A percentile compares a stretch with the other conserved stretches of the same genome.
phyloP scores from a whole-genome alignment of 2,329 filamentous ascomycete genomes.

The Ploettnerulaceae sp. region DNA sequence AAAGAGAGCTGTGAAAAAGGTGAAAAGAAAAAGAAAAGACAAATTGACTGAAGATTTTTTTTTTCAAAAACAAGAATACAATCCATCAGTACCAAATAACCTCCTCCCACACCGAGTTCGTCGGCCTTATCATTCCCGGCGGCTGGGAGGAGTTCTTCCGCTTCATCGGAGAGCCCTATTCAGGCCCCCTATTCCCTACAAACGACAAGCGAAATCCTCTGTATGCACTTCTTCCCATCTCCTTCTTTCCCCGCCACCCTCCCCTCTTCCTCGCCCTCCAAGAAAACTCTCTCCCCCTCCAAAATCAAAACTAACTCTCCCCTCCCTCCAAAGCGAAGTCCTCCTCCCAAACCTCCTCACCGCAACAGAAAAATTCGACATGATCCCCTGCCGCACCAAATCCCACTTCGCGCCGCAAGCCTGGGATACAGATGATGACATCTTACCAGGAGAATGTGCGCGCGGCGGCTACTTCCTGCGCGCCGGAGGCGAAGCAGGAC shows the following conservation, averaged over 20 bases:
- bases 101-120: constrained; percentile 49
- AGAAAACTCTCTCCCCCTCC: too few relatives aligned
- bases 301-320: background rate
- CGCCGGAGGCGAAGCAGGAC: too few relatives aligned
- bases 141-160: constrained; percentile 59
- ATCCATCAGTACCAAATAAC: constrained; percentile 53
- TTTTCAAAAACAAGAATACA: constrained; percentile 37
- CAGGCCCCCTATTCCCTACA: constrained; percentile 46
- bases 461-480: constrained; percentile 45
- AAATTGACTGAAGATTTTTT: too few relatives aligned
- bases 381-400: constrained; percentile 47
- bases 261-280: too few relatives aligned
- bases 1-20: too few relatives aligned
- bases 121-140: constrained; percentile 51
- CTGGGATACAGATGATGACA: constrained; percentile 40
- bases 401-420: constrained; percentile 40
- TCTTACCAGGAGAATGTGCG: constrained; percentile 36
- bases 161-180: constrained; percentile 49
- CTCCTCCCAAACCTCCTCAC: constrained; percentile 52
- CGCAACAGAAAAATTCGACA: constrained; percentile 51
- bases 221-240: constrained; percentile 21
- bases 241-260: background rate
- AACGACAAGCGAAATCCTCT: constrained; percentile 48
- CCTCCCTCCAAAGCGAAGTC: constrained; percentile 27
- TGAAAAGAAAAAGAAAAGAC: too few relatives aligned